phyloP scores from a whole-genome alignment of 1,284 basidiomycete species.

The Ustilago curta region DNA sequence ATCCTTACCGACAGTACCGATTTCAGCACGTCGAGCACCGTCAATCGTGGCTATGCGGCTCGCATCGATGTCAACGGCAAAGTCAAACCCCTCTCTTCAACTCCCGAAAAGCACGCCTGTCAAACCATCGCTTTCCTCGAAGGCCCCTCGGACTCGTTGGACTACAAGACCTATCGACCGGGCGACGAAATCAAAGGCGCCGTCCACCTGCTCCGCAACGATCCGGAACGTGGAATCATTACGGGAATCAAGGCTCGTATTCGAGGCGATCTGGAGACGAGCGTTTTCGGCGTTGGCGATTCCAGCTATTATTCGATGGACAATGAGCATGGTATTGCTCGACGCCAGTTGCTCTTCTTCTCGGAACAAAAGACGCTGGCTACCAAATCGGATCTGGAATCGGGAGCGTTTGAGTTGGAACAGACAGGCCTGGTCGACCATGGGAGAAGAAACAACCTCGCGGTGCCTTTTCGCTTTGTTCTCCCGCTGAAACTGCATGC shows the following conservation, averaged over 20 bases:
- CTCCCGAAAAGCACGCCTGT: constrained; percentile 31
- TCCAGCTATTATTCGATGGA: constrained; percentile 54
- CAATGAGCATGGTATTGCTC: constrained; percentile 48
- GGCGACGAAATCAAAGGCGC: constrained; percentile 53
- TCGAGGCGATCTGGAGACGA: constrained; percentile 50
- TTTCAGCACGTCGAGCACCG: constrained; percentile 53
- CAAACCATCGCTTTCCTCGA: constrained; percentile 54
- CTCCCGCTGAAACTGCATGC: constrained; percentile 51
- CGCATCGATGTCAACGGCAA: constrained; percentile 54
- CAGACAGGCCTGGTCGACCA: constrained; percentile 49
- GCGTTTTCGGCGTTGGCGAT: constrained; percentile 50
- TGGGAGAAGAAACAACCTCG: constrained; percentile 50
- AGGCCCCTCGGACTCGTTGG: constrained; percentile 43
- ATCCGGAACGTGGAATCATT: constrained; percentile 47
- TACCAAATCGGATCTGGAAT: constrained; percentile 41
- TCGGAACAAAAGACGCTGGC: constrained; percentile 45
- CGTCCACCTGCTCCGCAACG: constrained; percentile 46
- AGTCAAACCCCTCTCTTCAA: constrained; percentile 42
- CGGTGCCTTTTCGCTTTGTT: constrained; percentile 49
- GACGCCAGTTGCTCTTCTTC: constrained; percentile 49
- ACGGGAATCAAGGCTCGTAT: constrained; percentile 53
- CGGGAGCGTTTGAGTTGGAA: constrained; percentile 38
- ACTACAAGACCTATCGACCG: constrained; percentile 53
- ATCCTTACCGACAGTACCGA: constrained; percentile 47
- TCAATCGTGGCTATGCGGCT: constrained; percentile 51